Evolutionary conservation across 331 rosid species (phyloP), one percentile per base, ranked within the genome.

Genomic region (Saraca asoca): DNA sequence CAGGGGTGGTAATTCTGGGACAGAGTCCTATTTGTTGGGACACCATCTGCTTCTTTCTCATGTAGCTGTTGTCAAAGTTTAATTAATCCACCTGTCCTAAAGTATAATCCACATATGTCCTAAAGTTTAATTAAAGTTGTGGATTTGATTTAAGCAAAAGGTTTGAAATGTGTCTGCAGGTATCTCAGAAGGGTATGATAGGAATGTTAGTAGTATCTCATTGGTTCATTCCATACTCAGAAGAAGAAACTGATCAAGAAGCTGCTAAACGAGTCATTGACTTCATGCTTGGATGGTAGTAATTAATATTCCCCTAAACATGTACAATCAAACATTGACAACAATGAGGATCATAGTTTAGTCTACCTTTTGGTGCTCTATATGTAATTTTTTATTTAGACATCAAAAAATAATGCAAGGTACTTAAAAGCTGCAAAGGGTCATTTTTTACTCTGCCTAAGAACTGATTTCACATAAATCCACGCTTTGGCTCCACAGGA

Each of bases 271-370:
- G 85, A 75, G 83, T 77, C 11, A 0, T 90, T 42, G 92, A 87
- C 42, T 87, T 87, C 70, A 76, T 69, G 79, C 13, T 83, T 52
- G 95, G 95, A 60, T 90, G 95, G 96, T 85, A 53, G 56, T 2
- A 39, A 39, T 7, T 39, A 39, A 39, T 39, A 39, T 39, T 39
- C 8, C 43, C 10, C 10, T 4, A 5, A 39, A 8, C 43, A 7
- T 39, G 11, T 7, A 39, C 10, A 39, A 7, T 61, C 55, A n/a
- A n/a, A n/a, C n/a, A n/a, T n/a, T n/a, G n/a, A 24, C 31, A 12
- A 46, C 65, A n/a, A 33, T 34, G 39, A 48, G 45, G 68, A 9
- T 20, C 71, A 55, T 7, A 41, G 58, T 4, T 34, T 44, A 16
- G 7, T 46, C 20, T 51, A 13, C 45, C 35, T 67, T 66, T 62